These are phyloP conservation scores for Beauveria sp. DNA, from an alignment of 2,329 filamentous ascomycete genomes.

Conservation along the genomic window DNA sequence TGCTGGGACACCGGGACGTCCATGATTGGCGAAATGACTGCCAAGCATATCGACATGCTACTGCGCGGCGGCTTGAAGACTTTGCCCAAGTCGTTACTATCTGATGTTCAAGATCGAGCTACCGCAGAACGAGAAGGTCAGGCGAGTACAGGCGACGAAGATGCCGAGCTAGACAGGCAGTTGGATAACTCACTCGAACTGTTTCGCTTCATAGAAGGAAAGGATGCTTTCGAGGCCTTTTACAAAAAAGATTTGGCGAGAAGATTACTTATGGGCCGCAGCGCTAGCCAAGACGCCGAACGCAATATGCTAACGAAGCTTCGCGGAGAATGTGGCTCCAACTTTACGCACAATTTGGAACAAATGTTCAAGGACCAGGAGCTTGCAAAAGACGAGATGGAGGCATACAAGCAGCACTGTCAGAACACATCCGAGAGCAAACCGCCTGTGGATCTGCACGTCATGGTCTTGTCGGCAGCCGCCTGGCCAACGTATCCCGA, in stretches of 20 bases:
- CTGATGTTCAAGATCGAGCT: slow-evolving; percentile 50
- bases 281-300: slow-evolving; percentile 90
- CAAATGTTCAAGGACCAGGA: slow-evolving; percentile 99
- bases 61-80: slow-evolving; percentile 82
- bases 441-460: slow-evolving; percentile 55
- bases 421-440: slow-evolving; percentile 42
- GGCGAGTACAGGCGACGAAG: slow-evolving; percentile 71
- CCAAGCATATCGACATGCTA: slow-evolving; percentile 88
- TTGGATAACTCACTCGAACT: slow-evolving; percentile 88
- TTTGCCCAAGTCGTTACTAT: slow-evolving; percentile 60
- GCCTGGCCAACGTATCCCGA: slow-evolving; percentile 93
- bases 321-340: slow-evolving; percentile 86
- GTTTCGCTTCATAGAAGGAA: slow-evolving; percentile 94
- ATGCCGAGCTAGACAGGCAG: slow-evolving; percentile 84
- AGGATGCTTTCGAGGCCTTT: slow-evolving; percentile 96
- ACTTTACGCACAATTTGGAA: slow-evolving; percentile 94
- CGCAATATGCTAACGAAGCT: slow-evolving; percentile 89
- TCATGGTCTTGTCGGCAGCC: slow-evolving; percentile 83
- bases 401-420: slow-evolving; percentile 68
- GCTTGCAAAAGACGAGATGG: slow-evolving; percentile 85
- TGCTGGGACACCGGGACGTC: slow-evolving; percentile 78
- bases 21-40: slow-evolving; percentile 97
- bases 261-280: slow-evolving; percentile 81
- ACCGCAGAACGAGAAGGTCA: slow-evolving; percentile 55
- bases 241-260: slow-evolving; percentile 97